Base-by-base conservation (phyloP, 495 filamentous ascomycete genomes). In the Podospora comata region DNA sequence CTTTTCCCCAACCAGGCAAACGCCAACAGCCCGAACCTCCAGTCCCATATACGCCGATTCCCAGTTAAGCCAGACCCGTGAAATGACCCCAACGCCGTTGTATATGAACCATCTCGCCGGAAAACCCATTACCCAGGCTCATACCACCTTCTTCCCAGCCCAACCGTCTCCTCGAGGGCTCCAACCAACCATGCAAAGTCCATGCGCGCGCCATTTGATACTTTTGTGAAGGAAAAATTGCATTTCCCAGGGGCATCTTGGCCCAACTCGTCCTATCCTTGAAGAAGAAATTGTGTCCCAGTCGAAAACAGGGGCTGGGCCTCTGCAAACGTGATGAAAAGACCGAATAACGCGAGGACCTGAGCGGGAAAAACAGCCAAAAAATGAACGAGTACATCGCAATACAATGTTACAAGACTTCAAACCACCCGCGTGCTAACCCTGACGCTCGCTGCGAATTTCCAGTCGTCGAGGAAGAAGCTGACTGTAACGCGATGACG, bases 41-140 rank as follows among this genome's bases (percentile, higher is more conserved):
- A 48, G 39, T 11, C 39, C 39, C 39, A 48, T 48, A 13, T 48
- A 13, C 39, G 39, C 39, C 39, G 39, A 5, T 16, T 16, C 7
- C 39, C 39, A 48, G 39, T 11, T 13, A 48, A 48, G 39, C 39
- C 39, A 48, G 9, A 48, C 39, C 39, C 39, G 15, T 48, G 39
- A 48, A 48, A 48, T 48, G 9, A 48, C 0, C 55, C 55, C 26
- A 58, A 58, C 55, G 55, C 55, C 23, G 55, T 20, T 58, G 55
- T 69, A 69, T 70, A 67, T 70, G 64, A 70, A 58, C 32, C 30
- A 23, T 62, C 39, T 55, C 30, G 28, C 48, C 64, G 66, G 54
- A 39, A 55, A 64, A 65, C 55, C n/a, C 23, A 20, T 58, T 26
- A 58, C 55, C 23, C 23, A 58, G 55, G 55, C 55, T 26, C 55